These are phyloP conservation scores for Stephania cephalantha DNA, from an alignment of 164 flowering plant genomes.

Conservation along the genomic window DNA sequence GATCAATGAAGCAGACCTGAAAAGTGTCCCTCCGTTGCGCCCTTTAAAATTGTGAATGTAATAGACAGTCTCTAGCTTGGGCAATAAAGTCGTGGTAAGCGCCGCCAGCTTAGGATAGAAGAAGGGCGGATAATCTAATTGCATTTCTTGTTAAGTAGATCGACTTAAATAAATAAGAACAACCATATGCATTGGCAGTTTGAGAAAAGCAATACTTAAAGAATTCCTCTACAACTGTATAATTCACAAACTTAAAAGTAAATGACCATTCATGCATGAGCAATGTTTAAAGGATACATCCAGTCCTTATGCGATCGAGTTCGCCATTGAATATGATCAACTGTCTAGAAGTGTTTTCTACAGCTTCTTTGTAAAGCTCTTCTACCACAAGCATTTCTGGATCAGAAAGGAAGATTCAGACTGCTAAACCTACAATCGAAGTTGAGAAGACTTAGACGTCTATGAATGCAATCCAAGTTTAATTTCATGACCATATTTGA, in stretches of 20 bases:
- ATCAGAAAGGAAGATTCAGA: conserved; percentile 10
- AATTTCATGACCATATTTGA: conserved; percentile 1
- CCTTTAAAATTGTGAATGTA: conserved; percentile 97
- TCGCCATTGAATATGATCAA: conserved; percentile 92
- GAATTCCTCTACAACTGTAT: not conserved
- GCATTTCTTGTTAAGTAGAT: conserved; percentile 26
- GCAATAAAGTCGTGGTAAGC: conserved; percentile 66
- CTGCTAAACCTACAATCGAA: conserved; percentile 2
- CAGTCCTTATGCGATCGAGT: conserved; percentile 91
- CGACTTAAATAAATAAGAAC: not conserved
- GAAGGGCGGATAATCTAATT: conserved; percentile 77
- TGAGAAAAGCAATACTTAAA: not conserved
- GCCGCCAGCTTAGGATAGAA: conserved; percentile 94
- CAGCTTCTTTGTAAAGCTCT: conserved; percentile 86
- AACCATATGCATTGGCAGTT: not conserved
- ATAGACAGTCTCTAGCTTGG: conserved; percentile 79
- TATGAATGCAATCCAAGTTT: not conserved
- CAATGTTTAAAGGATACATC: conserved; percentile 67
- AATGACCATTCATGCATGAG: not conserved
- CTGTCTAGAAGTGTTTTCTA: conserved; percentile 46
- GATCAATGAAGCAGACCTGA: conserved; percentile 49
- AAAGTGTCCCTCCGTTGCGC: conserved; percentile 72
- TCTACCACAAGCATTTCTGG: conserved; percentile 97
- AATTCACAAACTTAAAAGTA: not conserved
- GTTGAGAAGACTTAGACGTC: not conserved